A percentile compares a stretch with the other conserved stretches of the same genome.
Evolutionary conservation across 2,329 filamentous ascomycete genomes (phyloP).

Genomic region (Monilinia vaccinii-corymbosi): DNA sequence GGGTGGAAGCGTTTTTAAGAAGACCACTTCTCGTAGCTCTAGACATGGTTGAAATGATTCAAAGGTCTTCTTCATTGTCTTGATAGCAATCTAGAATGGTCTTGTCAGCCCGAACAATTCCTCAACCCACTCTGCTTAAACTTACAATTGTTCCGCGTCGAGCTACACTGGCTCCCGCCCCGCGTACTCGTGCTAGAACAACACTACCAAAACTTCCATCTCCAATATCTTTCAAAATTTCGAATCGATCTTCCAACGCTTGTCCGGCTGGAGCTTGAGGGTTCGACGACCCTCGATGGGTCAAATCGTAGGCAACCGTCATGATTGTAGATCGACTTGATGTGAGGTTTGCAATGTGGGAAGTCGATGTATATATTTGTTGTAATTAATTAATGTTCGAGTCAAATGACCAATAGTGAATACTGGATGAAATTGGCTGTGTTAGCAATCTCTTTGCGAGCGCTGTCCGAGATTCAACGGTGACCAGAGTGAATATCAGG

Average conservation of each 20-base stretch:
- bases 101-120: constrained; percentile 14
- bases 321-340: constrained; percentile 41
- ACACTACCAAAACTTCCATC: constrained; percentile 99
- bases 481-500: not conserved
- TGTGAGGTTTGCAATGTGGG: not conserved
- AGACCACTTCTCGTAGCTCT: constrained; percentile 94
- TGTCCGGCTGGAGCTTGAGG: constrained; percentile 35
- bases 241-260: constrained; percentile 86
- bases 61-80: constrained; percentile 99
- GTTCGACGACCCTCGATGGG: constrained; percentile 56
- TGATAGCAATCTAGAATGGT: constrained; percentile 75
- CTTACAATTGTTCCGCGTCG: constrained; percentile 87
- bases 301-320: constrained; percentile 67
- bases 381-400: not conserved
- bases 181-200: constrained; percentile 80
- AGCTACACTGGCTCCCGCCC: constrained; percentile 79
- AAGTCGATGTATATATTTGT: constrained; percentile 1
- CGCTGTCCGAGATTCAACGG: not conserved
- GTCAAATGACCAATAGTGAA: constrained; percentile 9
- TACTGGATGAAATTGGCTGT: constrained; percentile 9
- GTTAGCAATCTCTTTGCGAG: constrained; percentile 1
- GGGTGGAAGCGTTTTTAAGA: constrained; percentile 76
- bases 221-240: constrained; percentile 95
- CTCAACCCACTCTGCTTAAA: constrained; percentile 18
- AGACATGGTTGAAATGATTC: constrained; percentile 85